Conservation (phyloP, 2,329 filamentous ascomycete genomes). For the Alternaria infectoria region DNA sequence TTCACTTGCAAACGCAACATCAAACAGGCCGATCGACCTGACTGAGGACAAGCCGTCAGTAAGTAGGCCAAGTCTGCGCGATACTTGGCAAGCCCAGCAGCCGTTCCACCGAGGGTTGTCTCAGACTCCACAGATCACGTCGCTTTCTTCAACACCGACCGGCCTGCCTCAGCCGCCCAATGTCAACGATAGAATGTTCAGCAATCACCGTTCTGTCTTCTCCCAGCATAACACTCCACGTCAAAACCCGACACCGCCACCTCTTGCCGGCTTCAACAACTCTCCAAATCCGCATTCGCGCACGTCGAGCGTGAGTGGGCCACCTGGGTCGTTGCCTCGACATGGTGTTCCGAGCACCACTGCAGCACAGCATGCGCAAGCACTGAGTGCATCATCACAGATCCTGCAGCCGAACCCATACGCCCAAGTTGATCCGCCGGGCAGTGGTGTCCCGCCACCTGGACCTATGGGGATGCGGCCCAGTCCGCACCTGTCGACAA, state of each 20-base stretch:
- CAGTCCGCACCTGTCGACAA: constrained; percentile 43
- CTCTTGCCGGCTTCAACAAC: constrained; percentile 34
- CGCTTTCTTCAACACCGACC: constrained; percentile 37
- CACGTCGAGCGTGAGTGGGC: constrained; percentile 42
- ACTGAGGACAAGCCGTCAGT: constrained; percentile 36
- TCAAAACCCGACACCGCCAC: constrained; percentile 45
- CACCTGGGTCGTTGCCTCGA: constrained; percentile 31
- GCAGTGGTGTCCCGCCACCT: constrained; percentile 31
- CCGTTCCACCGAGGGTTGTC: constrained; percentile 33
- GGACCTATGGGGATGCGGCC: constrained; percentile 47
- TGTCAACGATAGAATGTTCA: constrained; percentile 30
- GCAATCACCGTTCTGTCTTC: constrained; percentile 42
- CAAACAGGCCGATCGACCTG: constrained; percentile 39
- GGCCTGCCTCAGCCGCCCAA: constrained; percentile 31
- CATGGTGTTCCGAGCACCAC: constrained; percentile 30
- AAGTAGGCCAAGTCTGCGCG: constrained; percentile 28
- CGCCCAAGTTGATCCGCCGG: constrained; percentile 45
- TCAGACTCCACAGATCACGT: constrained; percentile 32
- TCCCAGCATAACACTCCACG: constrained; percentile 40
- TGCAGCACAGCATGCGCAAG: constrained; percentile 26
- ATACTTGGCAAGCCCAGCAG: constrained; percentile 40
- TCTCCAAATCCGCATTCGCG: constrained; percentile 45
- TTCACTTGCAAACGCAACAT: constrained; percentile 26
- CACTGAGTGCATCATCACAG: constrained; percentile 29
- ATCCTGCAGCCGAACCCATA: constrained; percentile 48